phyloP scores from a whole-genome alignment of 169 alveolate species.

The Amoebophrya sp. region DNA sequence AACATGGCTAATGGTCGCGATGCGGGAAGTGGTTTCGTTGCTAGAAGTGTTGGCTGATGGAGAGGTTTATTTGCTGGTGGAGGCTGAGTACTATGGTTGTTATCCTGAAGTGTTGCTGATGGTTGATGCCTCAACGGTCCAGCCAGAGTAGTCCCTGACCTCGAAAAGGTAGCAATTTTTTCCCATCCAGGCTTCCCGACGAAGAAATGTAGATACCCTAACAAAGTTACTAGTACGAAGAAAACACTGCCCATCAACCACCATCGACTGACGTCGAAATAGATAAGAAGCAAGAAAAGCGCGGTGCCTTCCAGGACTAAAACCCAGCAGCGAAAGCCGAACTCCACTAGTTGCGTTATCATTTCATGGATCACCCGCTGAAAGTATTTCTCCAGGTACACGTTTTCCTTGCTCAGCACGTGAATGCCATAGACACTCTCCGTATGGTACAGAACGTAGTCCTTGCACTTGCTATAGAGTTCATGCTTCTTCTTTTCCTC shows the following conservation, averaged over 20 bases:
- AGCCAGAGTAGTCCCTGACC: too few relatives aligned
- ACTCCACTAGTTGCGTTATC: not conserved
- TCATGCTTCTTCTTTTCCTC: too few relatives aligned
- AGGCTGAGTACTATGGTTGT: too few relatives aligned
- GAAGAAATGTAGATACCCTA: not conserved
- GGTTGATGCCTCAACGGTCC: too few relatives aligned
- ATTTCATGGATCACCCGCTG: not conserved
- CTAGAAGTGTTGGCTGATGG: too few relatives aligned
- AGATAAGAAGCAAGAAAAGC: not conserved
- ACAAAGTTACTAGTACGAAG: not conserved
- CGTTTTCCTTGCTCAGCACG: not conserved
- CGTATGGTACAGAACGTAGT: not conserved
- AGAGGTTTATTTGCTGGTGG: too few relatives aligned
- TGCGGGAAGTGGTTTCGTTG: too few relatives aligned
- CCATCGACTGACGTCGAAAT: not conserved
- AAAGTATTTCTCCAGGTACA: not conserved
- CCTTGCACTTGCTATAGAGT: not conserved
- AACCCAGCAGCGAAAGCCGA: not conserved
- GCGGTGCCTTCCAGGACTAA: not conserved
- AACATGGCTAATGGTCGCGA: too few relatives aligned
- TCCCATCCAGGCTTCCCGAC: not conserved
- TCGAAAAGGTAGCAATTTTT: too few relatives aligned
- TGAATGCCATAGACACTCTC: not conserved
- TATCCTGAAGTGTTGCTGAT: too few relatives aligned
- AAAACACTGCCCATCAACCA: not conserved